Evolutionary conservation across 768 basidiomycete species (phyloP), one percentile per base, ranked within the genome.

Genomic region (Boletales sp.): DNA sequence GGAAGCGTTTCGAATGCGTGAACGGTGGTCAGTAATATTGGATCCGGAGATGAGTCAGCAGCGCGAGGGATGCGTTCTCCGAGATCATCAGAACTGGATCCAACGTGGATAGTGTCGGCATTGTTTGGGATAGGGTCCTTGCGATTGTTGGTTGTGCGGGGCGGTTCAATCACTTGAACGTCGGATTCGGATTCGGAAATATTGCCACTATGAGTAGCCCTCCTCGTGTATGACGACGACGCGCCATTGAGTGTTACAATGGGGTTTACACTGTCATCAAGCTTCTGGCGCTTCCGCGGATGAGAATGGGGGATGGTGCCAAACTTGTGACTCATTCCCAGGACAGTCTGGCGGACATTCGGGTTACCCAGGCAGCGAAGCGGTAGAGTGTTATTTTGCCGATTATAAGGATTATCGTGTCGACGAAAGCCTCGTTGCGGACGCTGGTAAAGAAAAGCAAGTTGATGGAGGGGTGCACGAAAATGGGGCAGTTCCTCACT

Each of bases 1-100:
- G 67, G 68, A 40, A 8, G 46, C 17, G 47, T 64, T 7, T 61
- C 48, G 35, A 68, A 70, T 14, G 42, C 9, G 47, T 69, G 66
- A 13, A 2, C 0, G 11, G 15, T 0, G n/a, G 21, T 8, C 12
- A 41, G 14, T 1, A 52, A 6, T 45, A 62, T 2, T 35, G 64
- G 64, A 42, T 69, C 67, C 10, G 67, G 61, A 24, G 64, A 54
- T 8, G 53, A 39, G 27, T 29, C 40, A 17, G 19, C 24, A 14
- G 10, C 7, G 47, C 56, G 57, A 48, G 48, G 8, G n/a, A 70
- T n/a, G 38, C 2, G 57, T 30, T 55, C 46, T 4, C 65, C 62
- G 2, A 60, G 31, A 31, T 70, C 67, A 6, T 61, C 65, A 38
- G 56, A 56, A 12, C 37, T 41, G 12, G 21, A 14, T 15, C 27